Percentiles rank a stretch among this genome's conserved stretches.
Conservation (phyloP, 1,139 yeast species). For the Suhomyces chickasaworum region DNA sequence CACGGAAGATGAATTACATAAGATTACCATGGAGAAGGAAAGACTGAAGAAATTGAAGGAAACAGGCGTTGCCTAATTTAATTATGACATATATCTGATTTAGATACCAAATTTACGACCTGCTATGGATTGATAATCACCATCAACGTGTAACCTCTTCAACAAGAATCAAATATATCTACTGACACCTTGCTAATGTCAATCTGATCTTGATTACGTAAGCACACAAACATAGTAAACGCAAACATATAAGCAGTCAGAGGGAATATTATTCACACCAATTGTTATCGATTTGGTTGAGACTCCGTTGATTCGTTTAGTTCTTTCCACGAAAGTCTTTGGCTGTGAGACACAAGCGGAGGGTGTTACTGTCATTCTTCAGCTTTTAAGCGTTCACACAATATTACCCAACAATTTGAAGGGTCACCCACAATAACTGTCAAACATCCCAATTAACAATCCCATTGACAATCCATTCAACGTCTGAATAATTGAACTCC, state of each 20-base stretch:
- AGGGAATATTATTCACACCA: not conserved
- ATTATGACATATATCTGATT: not conserved
- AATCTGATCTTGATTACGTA: not conserved
- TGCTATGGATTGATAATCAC: too few relatives aligned
- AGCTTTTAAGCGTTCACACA: not conserved
- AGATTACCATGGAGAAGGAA: constrained; percentile 38
- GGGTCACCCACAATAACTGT: not conserved
- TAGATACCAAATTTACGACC: not conserved
- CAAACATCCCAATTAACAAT: not conserved
- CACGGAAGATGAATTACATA: constrained; percentile 55
- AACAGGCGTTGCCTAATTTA: constrained; percentile 9
- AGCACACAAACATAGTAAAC: not conserved
- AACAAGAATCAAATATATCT: too few relatives aligned
- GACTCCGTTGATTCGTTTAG: not conserved
- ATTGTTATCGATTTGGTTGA: not conserved
- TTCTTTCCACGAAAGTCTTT: not conserved
- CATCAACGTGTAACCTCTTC: too few relatives aligned
- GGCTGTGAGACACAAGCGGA: not conserved
- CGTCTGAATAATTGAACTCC: not conserved
- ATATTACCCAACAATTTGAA: not conserved
- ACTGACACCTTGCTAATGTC: too few relatives aligned
- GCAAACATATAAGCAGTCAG: not conserved
- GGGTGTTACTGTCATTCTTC: not conserved
- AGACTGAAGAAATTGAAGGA: constrained; percentile 29
- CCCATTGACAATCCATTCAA: too few relatives aligned